These are phyloP conservation scores for Fusarium sp. DNA, from an alignment of 2,329 filamentous ascomycete genomes.

Conservation along the genomic window DNA sequence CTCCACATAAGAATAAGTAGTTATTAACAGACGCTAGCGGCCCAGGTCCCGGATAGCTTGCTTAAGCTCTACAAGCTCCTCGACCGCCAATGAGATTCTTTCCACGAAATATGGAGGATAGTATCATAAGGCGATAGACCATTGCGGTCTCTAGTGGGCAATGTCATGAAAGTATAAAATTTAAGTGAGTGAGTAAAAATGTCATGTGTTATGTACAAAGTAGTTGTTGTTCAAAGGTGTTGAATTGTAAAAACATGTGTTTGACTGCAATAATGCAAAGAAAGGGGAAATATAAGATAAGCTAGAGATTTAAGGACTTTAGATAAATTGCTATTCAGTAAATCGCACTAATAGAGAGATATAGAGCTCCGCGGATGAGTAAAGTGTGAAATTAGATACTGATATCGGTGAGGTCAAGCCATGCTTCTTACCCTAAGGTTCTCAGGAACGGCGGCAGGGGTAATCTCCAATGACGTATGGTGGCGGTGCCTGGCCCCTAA, in stretches of 20 bases:
- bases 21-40: no score
- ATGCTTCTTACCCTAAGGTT: neutral
- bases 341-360: neutral
- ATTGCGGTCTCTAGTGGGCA: no score
- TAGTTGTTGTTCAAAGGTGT: rapidly evolving
- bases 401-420: neutral
- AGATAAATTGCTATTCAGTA: neutral
- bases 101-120: no score
- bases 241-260: rapidly evolving
- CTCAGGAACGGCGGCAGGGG: neutral
- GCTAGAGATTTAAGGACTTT: neutral
- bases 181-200: no score
- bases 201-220: neutral
- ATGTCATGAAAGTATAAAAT: no score
- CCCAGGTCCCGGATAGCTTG: no score
- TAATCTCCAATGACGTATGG: neutral
- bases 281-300: neutral
- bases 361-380: neutral
- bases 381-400: neutral
- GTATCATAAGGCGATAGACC: no score
- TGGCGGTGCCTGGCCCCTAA: neutral
- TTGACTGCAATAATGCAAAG: no score
- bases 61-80: no score
- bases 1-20: no score
- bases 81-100: no score